Base-by-base conservation (phyloP, 2,329 filamentous ascomycete species). In the Clonostachys solani region DNA sequence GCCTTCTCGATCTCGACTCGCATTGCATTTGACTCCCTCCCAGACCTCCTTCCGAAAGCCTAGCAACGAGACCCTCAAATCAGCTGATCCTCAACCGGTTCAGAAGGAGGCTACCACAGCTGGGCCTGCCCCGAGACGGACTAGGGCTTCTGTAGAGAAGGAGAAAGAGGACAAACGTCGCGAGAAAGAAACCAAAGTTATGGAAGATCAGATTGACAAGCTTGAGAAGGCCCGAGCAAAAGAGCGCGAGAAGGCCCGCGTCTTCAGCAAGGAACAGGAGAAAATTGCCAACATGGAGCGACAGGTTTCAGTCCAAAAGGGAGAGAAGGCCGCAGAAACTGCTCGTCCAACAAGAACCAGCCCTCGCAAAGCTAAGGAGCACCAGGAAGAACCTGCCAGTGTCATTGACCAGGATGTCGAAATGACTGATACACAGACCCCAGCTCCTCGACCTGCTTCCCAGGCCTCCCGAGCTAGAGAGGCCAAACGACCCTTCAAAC, bases 141-240 rank as follows among this genome's bases (percentile, higher is more conserved):
- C 81, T 1, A 69, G 81, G 45, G 79, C 78, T 6, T 85, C 81
- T 0, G 68, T 73, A 0, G 82, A 85, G 55, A 68, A 73, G n/a
- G 80, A 84, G 54, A 80, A 74, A 53, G 78, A 85, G 52, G 80
- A 85, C 55, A 87, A 83, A 58, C 79, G 82, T 35, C 80, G 76
- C 37, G 80, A 87, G 7, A 86, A 82, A 59, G 83, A 87, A 53
- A 75, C 81, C 41, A 78, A 80, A 54, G 76, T 75, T 19, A 72
- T 80, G 54, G 78, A 75, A 15, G 82, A 84, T 44, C 79, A 83
- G 55, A 73, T 79, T 59, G 72, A 72, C 18, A 84, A 82, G 58
- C 69, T 87, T 4, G 83, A 87, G 53, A 87, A 84, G 57, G 81
- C 78, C 40, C 80, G 86, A 9, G 80, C 84, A 55, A 85, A 86